Percentiles rank a stretch among this genome's conserved stretches.
These are phyloP conservation scores for Nicotiana otophora DNA, from an alignment of 257 asterid genomes.

Conservation along the genomic window DNA sequence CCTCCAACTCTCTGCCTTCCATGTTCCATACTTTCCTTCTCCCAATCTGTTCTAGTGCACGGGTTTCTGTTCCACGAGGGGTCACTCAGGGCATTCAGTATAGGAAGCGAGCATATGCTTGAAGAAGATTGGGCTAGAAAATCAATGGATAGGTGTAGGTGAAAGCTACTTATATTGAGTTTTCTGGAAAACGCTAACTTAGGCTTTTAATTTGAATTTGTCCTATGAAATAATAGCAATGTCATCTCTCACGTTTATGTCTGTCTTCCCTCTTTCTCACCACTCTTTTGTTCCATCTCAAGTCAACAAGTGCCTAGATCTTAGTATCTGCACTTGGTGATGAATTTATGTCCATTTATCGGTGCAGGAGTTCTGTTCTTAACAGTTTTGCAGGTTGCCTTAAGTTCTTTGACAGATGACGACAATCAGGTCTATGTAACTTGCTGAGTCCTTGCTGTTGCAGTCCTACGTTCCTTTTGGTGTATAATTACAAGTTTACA, in stretches of 20 bases:
- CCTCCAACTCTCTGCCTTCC: not conserved
- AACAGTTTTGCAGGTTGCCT: not conserved
- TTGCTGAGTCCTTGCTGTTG: not conserved
- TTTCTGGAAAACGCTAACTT: not conserved
- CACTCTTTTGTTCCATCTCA: not conserved
- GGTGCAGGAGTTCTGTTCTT: not conserved
- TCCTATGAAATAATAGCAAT: no score
- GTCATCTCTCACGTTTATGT: no score
- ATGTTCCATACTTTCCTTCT: not conserved
- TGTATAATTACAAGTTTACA: no score
- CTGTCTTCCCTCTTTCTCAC: not conserved
- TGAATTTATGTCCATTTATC: not conserved
- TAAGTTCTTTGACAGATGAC: not conserved
- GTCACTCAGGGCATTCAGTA: not conserved
- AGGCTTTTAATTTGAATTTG: not conserved
- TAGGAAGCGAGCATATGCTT: not conserved
- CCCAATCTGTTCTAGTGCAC: not conserved
- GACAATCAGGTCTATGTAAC: not conserved
- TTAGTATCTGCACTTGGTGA: not conserved
- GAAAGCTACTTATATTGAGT: not conserved
- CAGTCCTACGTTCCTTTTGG: not conserved
- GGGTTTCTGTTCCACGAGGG: not conserved
- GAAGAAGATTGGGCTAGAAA: not conserved
- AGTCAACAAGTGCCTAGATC: not conserved
- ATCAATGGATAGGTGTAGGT: not conserved